Base-by-base conservation (phyloP, 75 land plant species). In the Isoetes taiwanensis region DNA sequence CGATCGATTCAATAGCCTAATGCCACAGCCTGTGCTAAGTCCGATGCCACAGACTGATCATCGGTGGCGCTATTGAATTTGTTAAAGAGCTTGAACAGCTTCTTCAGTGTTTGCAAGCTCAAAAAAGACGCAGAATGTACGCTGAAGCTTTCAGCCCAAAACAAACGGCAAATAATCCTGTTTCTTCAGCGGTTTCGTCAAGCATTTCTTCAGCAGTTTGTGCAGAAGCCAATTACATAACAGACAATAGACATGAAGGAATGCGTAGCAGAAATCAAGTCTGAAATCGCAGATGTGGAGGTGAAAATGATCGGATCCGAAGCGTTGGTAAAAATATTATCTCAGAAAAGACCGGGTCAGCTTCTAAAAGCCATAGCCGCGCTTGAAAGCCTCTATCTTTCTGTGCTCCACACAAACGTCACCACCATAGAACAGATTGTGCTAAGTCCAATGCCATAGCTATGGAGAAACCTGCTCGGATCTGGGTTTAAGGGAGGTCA, bases 21-120 rank as follows among this genome's bases (percentile, higher is more conserved):
- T n/a, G n/a, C n/a, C n/a, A n/a, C n/a, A n/a, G n/a, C n/a, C n/a
- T n/a, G n/a, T n/a, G n/a, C n/a, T n/a, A n/a, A n/a, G n/a, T n/a
- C n/a, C n/a, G n/a, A n/a, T n/a, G n/a, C n/a, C n/a, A n/a, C n/a
- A n/a, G n/a, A n/a, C n/a, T n/a, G 12, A 46, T 46, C 50, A 46
- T 46, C 16, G 50, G 50, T 16, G 50, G 50, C 5, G 50, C 50
- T n/a, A 46, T 46, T 16, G 50, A 46, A 23, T 46, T 46, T n/a
- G 50, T 46, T 19, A 46, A 46, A 23, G 50, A 46, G 50, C 50
- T 46, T 6, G 50, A 46, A 23, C 50, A 46, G 50, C 50, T 46
- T 23, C 50, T 46, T 16, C 50, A 46, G 16, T 46, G 50, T 46
- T 23, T 46, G 4, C 50, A 46, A n/a, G 50, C 50, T 8, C 50